Evolutionary conservation across 257 asterid genomes (phyloP), one percentile per base, ranked within the genome.

Genomic region (Solanum chilense): DNA sequence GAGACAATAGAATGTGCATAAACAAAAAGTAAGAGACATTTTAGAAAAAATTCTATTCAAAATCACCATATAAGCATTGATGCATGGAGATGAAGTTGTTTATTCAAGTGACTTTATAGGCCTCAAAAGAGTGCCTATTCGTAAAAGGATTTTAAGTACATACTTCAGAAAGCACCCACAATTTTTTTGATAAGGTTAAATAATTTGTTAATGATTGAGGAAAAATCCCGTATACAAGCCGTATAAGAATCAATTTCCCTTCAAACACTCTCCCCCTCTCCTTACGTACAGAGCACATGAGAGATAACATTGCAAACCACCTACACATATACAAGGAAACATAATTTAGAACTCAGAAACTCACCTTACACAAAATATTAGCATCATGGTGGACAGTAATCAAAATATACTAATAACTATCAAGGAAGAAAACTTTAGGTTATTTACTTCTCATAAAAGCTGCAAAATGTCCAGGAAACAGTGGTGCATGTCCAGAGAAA

Each of bases 401-500:
- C 2, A 37, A 39, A 33, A 68, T 49, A 77, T 70, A 74, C 85
- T 58, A 62, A 88, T 31, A 44, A 42, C 12, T 74, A 80, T 73
- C n/a, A 27, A 69, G 83, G 85, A 31, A 77, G 78, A 18, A 45
- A 33, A 35, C 18, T 25, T 52, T 33, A 45, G 62, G 76, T 70
- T 70, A 62, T 86, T 88, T 92, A 98, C 98, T 96, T 96, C 90
- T 96, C 97, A 86, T 95, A 96, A 88, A 96, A 96, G 85, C 92
- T 95, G 85, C 97, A 95, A 87, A 95, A 95, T 56, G 99, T 95
- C 98, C 95, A 96, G 21, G 98, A 96, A 83, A 95, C 95, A 60
- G 98, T 96, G 56, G 98, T 95, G 89, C 98, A 96, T 69, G 99
- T 95, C 97, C 97, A 95, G 98, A 60, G 15, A 71, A 35, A 35